A percentile compares a stretch with the other conserved stretches of the same genome.
phyloP scores from a whole-genome alignment of 345 rosid species.

The Salix caprea region DNA sequence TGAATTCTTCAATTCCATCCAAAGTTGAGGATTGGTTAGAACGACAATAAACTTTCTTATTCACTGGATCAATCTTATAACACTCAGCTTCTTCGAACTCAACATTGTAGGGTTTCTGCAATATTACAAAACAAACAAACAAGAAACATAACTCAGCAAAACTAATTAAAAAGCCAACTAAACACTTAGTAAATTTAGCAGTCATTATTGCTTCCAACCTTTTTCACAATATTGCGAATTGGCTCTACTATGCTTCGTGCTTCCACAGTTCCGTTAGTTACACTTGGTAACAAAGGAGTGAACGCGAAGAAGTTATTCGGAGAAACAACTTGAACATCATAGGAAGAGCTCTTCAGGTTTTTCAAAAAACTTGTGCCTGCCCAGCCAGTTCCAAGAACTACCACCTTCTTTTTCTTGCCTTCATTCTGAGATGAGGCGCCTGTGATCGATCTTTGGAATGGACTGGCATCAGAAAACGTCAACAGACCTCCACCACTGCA shows the following conservation, averaged over 20 bases:
- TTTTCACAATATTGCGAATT: background rate
- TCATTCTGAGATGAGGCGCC: background rate
- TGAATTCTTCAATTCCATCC: slow-evolving; percentile 41
- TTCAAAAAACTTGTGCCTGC: slow-evolving; percentile 1
- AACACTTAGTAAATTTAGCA: background rate
- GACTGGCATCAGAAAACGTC: background rate
- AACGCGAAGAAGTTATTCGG: background rate
- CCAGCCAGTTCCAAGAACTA: slow-evolving; percentile 2
- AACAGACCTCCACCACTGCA: slow-evolving; percentile 5
- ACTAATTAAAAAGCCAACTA: background rate
- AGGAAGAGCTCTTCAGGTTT: background rate
- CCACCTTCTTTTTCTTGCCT: slow-evolving; percentile 3
- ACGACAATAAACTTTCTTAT: slow-evolving; percentile 4
- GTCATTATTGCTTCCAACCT: background rate
- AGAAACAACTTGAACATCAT: background rate
- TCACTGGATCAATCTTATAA: slow-evolving; percentile 5
- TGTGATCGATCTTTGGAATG: background rate
- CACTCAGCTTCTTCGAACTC: slow-evolving; percentile 11
- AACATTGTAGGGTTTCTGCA: slow-evolving; percentile 3
- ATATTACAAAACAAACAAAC: background rate
- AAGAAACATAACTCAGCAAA: background rate
- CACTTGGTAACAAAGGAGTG: background rate
- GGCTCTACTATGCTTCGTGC: slow-evolving; percentile 2
- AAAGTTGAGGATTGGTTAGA: background rate
- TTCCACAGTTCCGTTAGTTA: background rate